These are phyloP conservation scores for Hygrocybe coccinea DNA, from an alignment of 768 basidiomycete genomes.

Conservation along the genomic window DNA sequence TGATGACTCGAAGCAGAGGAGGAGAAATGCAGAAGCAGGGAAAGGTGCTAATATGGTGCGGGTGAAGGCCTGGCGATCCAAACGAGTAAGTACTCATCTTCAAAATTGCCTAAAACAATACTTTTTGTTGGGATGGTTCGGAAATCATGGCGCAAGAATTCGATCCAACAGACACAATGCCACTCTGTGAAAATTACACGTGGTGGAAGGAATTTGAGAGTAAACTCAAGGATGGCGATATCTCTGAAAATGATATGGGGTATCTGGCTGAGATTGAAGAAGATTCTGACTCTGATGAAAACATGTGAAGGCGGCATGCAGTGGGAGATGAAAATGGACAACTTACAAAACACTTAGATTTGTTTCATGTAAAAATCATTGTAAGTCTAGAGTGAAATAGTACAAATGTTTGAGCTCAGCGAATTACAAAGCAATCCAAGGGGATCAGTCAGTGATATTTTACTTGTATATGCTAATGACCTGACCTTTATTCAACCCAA, in stretches of 20 bases:
- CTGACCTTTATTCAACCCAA: background rate
- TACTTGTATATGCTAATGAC: too few species aligned
- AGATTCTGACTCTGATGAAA: too few species aligned
- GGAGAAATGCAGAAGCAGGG: background rate
- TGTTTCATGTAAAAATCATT: background rate
- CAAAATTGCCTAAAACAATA: background rate
- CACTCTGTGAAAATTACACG: background rate
- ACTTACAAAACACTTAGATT: background rate
- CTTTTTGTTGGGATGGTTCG: background rate
- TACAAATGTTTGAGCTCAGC: too few species aligned
- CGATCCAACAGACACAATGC: background rate
- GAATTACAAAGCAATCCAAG: too few species aligned
- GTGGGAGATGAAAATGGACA: background rate
- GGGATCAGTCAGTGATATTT: too few species aligned
- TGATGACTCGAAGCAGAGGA: background rate
- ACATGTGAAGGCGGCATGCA: too few species aligned
- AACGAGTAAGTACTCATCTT: background rate
- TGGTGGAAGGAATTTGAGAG: background rate
- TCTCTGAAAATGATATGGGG: background rate
- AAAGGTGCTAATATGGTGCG: background rate
- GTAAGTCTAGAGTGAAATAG: background rate
- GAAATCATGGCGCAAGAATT: background rate
- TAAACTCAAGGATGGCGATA: background rate
- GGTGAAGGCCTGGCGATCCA: background rate
- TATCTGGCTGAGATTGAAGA: background rate